Evolutionary conservation across 345 rosid species (phyloP).

Genomic region (Hibiscus syriacus): DNA sequence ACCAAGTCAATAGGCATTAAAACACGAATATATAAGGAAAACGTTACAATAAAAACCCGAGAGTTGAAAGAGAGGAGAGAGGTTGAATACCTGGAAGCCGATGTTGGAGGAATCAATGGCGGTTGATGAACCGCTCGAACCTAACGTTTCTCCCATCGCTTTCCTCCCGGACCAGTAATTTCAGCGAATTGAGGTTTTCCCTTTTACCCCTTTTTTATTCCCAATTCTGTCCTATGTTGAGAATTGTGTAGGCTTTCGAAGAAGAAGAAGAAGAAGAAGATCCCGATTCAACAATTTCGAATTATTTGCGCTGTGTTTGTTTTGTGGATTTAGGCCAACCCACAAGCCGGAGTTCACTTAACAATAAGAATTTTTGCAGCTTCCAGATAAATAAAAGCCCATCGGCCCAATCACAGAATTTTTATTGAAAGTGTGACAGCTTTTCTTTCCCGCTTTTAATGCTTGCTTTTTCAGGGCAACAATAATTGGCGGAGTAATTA

Average conservation of each 20-base stretch:
- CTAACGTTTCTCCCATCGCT: constrained; percentile 24
- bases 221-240: not conserved
- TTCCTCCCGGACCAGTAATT: not conserved
- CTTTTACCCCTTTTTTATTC: not conserved
- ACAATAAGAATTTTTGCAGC: not conserved
- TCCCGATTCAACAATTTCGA: not conserved
- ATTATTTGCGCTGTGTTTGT: not conserved
- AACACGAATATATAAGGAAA: not conserved
- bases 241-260: too few species aligned
- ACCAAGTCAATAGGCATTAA: not conserved
- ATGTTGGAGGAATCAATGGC: constrained; percentile 61
- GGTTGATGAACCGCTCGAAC: constrained; percentile 25
- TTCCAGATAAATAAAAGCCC: not conserved
- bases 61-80: not conserved
- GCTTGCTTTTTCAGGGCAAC: not conserved
- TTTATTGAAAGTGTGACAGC: too few species aligned
- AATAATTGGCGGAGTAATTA: not conserved
- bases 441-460: not conserved
- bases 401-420: not conserved
- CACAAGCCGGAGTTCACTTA: not conserved
- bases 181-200: not conserved
- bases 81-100: constrained; percentile 57
- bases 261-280: not conserved
- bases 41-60: not conserved
- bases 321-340: not conserved